Base-by-base conservation (phyloP, 108 stramenopile genomes). In the Seminavis robusta region DNA sequence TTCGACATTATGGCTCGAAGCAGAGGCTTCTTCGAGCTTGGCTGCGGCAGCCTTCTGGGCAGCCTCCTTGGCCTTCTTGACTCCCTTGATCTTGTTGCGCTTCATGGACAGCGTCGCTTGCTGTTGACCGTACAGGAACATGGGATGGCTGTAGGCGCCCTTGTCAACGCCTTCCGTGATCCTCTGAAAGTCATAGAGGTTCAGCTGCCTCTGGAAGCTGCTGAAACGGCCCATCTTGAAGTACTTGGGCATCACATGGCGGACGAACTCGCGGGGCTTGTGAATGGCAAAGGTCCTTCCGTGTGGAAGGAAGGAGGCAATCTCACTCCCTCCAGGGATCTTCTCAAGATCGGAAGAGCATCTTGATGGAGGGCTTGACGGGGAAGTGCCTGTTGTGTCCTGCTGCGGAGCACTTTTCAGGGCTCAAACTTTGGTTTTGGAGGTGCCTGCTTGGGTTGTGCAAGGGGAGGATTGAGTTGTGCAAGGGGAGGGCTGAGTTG, bases 131-230 rank as follows among this genome's bases (percentile, higher is more conserved):
- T 70, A 66, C 15, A 85, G 34, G 48, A 92, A 92, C 11, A 59
- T 28, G 33, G 72, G 68, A 57, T 88, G 84, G 37, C 64, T 81
- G 59, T 88, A 92, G 1, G 69, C 65, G 20, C 83, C 83, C 46
- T 75, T 64, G 27, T 86, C 84, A 6, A 54, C 52, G 15, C 90
- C 90, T 23, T 65, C 44, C 6, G 74, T 82, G 11, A 86, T 71
- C 30, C 83, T 77, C 28, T 51, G 23, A 54, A 92, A 88, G 10
- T 76, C 80, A 50, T 92, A 88, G 3, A 92, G 61, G 57, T 96
- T 94, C 37, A 96, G 69, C 63, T 96, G 93, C 13, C 92, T 41
- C 55, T 96, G 93, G 52, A 96, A 92, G 23, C 79, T 80, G 15
- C 80, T 73, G 39, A 84, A 66, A 48, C 82, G 84, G 37, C 79